Evolutionary conservation across 495 filamentous ascomycete genomes (phyloP).

Genomic region (Jackrogersella multiformis): DNA sequence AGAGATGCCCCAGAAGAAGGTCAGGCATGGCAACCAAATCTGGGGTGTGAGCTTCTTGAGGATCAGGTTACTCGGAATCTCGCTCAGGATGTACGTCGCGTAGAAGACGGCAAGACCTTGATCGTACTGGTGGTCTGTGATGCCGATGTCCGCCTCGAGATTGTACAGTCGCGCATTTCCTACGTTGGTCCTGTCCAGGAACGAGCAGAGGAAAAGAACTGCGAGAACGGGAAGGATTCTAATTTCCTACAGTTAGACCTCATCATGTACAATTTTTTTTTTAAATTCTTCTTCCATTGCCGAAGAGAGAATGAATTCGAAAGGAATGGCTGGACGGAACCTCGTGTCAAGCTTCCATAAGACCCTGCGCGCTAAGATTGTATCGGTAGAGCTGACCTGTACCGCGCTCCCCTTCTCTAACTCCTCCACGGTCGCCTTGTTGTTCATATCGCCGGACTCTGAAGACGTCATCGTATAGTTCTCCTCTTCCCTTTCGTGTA

Average conservation of each 20-base stretch:
- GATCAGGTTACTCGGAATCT: conserved; percentile 85
- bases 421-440: conserved; percentile 39
- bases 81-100: conserved; percentile 67
- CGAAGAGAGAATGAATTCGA: background rate
- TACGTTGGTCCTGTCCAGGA: conserved; percentile 82
- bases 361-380: conserved; percentile 52
- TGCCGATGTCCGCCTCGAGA: conserved; percentile 68
- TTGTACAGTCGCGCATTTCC: conserved; percentile 86
- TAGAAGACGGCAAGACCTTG: conserved; percentile 65
- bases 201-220: conserved; percentile 63
- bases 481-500: conserved; percentile 14
- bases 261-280: background rate
- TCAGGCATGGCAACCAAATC: conserved; percentile 66
- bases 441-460: conserved; percentile 22
- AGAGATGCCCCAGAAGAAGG: conserved; percentile 64
- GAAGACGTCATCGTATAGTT: conserved; percentile 33
- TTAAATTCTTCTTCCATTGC: background rate
- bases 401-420: conserved; percentile 34
- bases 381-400: conserved; percentile 29
- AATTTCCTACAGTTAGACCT: conserved; percentile 14
- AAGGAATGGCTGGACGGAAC: conserved; percentile 45
- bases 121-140: conserved; percentile 77
- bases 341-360: conserved; percentile 65
- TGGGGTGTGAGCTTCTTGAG: conserved; percentile 76
- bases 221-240: conserved; percentile 62